A percentile compares a stretch with the other conserved stretches of the same genome.
These are phyloP conservation scores for Solanum raphanifolium DNA, from an alignment of 257 asterid genomes.

Conservation along the genomic window DNA sequence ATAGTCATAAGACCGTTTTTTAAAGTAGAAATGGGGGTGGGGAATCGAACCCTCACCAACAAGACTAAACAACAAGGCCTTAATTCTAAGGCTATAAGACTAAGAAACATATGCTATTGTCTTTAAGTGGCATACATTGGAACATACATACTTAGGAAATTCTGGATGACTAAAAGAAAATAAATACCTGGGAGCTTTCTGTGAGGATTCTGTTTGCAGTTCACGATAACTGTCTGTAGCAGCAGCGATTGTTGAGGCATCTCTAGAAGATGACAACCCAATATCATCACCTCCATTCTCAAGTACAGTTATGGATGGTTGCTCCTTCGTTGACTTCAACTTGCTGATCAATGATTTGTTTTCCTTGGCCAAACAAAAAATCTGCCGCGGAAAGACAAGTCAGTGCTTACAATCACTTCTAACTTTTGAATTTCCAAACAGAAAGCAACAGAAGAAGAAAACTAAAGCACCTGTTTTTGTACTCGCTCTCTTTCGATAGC, in stretches of 20 bases:
- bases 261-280: constrained; percentile 9
- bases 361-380: constrained; percentile 44
- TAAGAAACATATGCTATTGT: background rate
- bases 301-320: constrained; percentile 7
- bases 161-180: background rate
- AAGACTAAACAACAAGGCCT: background rate
- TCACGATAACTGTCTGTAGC: constrained; percentile 15
- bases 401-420: background rate
- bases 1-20: background rate
- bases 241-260: constrained; percentile 9
- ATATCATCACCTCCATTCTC: constrained; percentile 6
- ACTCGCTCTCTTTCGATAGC: constrained; percentile 73
- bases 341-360: constrained; percentile 50
- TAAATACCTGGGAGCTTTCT: constrained; percentile 31
- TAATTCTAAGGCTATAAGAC: background rate
- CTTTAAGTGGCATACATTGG: background rate
- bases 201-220: constrained; percentile 21
- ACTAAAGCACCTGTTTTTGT: constrained; percentile 44
- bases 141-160: background rate
- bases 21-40: background rate
- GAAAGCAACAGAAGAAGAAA: background rate
- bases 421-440: background rate
- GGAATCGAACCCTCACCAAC: background rate
- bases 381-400: constrained; percentile 31
- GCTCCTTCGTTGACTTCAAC: constrained; percentile 17